Conservation (phyloP, 148 eudicot species). For the Oxyria digyna region DNA sequence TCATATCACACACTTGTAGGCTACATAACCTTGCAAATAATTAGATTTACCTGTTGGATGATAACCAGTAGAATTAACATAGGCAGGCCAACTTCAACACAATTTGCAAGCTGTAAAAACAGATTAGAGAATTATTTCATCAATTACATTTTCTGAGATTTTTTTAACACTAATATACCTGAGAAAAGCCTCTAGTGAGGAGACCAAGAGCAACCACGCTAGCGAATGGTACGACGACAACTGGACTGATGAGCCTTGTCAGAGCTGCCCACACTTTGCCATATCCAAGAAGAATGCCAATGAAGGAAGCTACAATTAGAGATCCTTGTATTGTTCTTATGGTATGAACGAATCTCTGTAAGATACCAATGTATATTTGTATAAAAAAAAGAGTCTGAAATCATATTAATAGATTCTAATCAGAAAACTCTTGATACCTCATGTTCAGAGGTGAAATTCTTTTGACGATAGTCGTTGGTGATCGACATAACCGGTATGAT, state of each 20-base stretch:
- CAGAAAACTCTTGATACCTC: slow-evolving; percentile 33
- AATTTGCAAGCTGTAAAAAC: slow-evolving; percentile 51
- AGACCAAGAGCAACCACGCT: slow-evolving; percentile 77
- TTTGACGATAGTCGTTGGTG: slow-evolving; percentile 32
- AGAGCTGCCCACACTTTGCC: slow-evolving; percentile 61
- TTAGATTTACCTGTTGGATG: slow-evolving; percentile 50
- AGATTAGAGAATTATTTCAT: neutral
- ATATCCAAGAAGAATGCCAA: slow-evolving; percentile 75
- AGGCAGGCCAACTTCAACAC: slow-evolving; percentile 85
- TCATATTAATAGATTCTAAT: too few relatives aligned
- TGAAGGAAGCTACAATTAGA: slow-evolving; percentile 69
- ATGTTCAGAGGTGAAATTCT: slow-evolving; percentile 35
- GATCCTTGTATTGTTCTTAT: slow-evolving; percentile 91
- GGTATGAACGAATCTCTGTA: slow-evolving; percentile 72
- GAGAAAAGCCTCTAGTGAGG: slow-evolving; percentile 73
- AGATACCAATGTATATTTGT: neutral
- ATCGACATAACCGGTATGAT: slow-evolving; percentile 44
- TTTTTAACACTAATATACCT: slow-evolving; percentile 32
- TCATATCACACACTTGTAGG: too few relatives aligned
- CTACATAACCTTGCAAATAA: too few relatives aligned
- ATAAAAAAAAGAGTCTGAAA: too few relatives aligned
- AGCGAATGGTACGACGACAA: slow-evolving; percentile 68
- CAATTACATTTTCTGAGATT: neutral
- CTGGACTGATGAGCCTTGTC: slow-evolving; percentile 64
- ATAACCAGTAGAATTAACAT: slow-evolving; percentile 67